Base-by-base conservation (phyloP, 2,329 filamentous ascomycete species). In the Chaetomium globosum region DNA sequence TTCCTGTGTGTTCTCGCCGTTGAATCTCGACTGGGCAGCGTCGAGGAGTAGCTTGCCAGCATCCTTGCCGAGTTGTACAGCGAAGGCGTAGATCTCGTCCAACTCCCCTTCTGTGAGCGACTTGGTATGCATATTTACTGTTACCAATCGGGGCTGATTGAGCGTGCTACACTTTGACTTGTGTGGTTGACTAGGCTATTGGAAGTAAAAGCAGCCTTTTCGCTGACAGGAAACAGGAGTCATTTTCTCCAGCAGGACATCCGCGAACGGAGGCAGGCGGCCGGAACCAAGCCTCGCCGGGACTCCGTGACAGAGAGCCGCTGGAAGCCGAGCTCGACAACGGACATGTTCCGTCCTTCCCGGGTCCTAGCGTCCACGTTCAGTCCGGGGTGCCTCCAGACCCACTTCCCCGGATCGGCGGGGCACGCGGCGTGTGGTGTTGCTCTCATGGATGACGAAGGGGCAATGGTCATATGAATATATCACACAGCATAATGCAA, bases 1-100 rank as follows among this genome's bases (percentile, higher is more conserved):
- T 1, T 72, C 71, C 66, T 81, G 76, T 52, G 73, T 71, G 36
- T 69, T 63, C 53, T 68, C 63, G 48, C 71, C 79, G 10, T 76
- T 78, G 70, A 83, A 84, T 39, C 87, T 82, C 68, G 81, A 74
- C 68, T 83, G 80, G n/a, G 88, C 85, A 13, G 85, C 87, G 56
- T 87, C 82, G 74, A 90, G 83, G 51, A 93, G 81, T 72, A 91
- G 82, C 61, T 83, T 77, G 7, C 90, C 90, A 0, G 89, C 90
- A 77, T 88, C 83, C 72, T 89, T 89, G 67, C 86, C 89, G 4
- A 93, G 78, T 69, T 90, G 83, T 33, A 92, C 76, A 1, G 90
- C 89, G 74, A 93, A 93, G 23, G 79, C 78, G 75, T 92, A 90
- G 71, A 91, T 87, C 56, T 86, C 84, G 66, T 84, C 79, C 28